Conservation (phyloP, 129 eudicot species). For the Lactuca sativa region DNA sequence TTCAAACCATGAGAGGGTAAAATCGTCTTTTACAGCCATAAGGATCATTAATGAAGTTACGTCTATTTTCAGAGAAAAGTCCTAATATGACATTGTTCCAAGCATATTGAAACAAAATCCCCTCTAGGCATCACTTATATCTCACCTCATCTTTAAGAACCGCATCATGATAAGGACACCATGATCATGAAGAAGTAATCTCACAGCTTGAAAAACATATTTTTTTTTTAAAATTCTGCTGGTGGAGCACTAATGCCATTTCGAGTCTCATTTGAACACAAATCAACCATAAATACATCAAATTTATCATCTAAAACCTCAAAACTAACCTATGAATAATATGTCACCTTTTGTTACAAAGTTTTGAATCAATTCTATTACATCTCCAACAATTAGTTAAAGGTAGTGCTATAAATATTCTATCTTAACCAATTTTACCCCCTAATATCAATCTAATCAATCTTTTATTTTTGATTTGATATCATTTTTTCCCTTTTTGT, state of each 20-base stretch:
- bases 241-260: constrained; percentile 71
- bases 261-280: constrained; percentile 79
- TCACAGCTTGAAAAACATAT: constrained; percentile 45
- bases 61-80: no score
- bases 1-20: no score
- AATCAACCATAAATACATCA: constrained; percentile 87
- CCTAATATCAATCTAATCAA: no score
- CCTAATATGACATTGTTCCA: no score
- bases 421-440: no score
- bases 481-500: no score
- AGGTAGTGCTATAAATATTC: no score
- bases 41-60: no score
- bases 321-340: constrained; percentile 3
- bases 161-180: constrained; percentile 74
- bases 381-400: constrained; percentile 67
- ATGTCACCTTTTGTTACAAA: background rate
- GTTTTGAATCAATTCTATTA: constrained; percentile 37
- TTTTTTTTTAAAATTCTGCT: constrained; percentile 45
- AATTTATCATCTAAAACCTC: constrained; percentile 35
- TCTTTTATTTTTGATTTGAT: no score
- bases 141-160: constrained; percentile 40
- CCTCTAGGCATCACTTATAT: constrained; percentile 22
- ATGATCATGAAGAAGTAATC: constrained; percentile 41
- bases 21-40: no score
- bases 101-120: no score